A percentile compares a stretch with the other conserved stretches of the same genome.
phyloP scores from a whole-genome alignment of 78 protist species.

The Tieghemostelium lacteum region DNA sequence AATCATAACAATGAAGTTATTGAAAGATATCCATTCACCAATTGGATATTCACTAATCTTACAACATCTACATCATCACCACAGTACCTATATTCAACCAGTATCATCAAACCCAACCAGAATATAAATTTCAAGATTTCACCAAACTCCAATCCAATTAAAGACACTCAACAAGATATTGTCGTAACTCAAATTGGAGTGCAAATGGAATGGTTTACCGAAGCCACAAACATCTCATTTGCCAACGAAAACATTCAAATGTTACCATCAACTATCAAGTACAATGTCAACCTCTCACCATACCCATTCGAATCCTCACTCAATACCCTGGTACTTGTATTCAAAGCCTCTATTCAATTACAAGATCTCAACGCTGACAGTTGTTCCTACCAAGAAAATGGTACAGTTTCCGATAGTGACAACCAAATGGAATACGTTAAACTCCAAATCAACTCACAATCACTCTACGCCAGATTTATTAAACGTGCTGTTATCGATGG shows the following conservation, averaged over 20 bases:
- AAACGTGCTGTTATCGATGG: slow-evolving; percentile 11
- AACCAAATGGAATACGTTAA: neutral
- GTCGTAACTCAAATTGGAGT: neutral
- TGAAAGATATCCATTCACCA: neutral
- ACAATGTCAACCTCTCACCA: neutral
- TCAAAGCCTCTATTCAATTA: neutral
- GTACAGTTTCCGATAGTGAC: too few relatives aligned
- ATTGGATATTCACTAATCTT: slow-evolving; percentile 15
- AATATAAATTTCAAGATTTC: too few relatives aligned
- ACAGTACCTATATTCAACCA: neutral
- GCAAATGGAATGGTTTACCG: neutral
- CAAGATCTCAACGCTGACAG: neutral
- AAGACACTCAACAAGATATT: neutral
- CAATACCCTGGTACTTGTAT: neutral
- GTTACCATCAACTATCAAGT: slow-evolving; percentile 18
- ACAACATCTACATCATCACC: neutral
- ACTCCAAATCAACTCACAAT: neutral
- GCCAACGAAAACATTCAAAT: neutral
- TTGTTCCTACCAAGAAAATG: neutral
- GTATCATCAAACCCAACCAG: neutral
- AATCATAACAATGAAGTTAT: neutral
- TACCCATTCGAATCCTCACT: neutral
- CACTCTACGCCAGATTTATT: slow-evolving; percentile 9
- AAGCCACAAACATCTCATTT: neutral
- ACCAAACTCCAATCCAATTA: too few relatives aligned